phyloP scores from a whole-genome alignment of 345 rosid species.

The Aquilaria malaccensis region DNA sequence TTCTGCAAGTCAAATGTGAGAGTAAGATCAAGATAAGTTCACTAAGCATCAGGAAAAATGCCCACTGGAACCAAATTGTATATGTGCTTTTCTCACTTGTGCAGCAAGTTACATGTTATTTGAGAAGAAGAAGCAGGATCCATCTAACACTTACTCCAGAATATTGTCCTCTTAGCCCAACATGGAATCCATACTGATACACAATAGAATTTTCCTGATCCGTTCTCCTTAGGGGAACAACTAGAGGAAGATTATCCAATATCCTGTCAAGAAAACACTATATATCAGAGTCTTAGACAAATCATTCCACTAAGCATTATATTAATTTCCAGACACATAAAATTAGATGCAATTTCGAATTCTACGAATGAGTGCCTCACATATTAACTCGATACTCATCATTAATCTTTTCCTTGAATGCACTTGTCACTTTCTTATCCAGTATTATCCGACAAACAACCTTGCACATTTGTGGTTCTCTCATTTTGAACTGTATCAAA shows the following conservation, averaged over 20 bases:
- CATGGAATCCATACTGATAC: slow-evolving; percentile 58
- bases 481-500: slow-evolving; percentile 68
- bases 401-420: slow-evolving; percentile 70
- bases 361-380: slow-evolving; percentile 26
- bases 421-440: slow-evolving; percentile 49
- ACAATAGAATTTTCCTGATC: slow-evolving; percentile 40
- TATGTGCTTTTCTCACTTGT: neutral
- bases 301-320: neutral
- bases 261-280: slow-evolving; percentile 34
- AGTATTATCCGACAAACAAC: slow-evolving; percentile 45
- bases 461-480: slow-evolving; percentile 64
- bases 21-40: neutral
- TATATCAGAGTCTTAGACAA: neutral
- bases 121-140: slow-evolving; percentile 2
- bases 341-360: too few species aligned
- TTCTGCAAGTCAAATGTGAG: slow-evolving; percentile 33
- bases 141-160: slow-evolving; percentile 40
- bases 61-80: neutral
- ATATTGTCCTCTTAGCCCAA: slow-evolving; percentile 63
- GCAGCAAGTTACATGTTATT: neutral
- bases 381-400: slow-evolving; percentile 88
- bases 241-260: slow-evolving; percentile 76
- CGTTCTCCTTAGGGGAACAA: slow-evolving; percentile 42
- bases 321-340: neutral
- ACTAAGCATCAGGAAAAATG: neutral